Evolutionary conservation across 148 eudicot species (phyloP).

Genomic region (Silene latifolia): DNA sequence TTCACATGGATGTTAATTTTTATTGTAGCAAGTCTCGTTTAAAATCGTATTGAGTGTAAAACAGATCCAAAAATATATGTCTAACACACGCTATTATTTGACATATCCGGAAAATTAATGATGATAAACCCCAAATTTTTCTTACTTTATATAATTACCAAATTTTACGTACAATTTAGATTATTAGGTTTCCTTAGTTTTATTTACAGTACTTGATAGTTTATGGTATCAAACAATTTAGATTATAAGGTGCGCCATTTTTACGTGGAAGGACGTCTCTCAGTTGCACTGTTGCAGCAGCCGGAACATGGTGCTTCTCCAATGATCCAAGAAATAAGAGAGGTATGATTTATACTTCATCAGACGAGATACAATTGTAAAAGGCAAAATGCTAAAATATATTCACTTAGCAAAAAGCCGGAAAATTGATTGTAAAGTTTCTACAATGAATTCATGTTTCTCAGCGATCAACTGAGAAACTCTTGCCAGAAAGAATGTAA

Average conservation of each 20-base stretch:
- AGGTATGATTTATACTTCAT: background rate
- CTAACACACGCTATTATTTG: no score
- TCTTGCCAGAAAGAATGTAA: constrained; percentile 19
- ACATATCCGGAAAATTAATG: no score
- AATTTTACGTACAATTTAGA: no score
- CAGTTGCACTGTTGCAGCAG: background rate
- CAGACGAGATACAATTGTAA: constrained; percentile 6
- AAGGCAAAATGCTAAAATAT: background rate
- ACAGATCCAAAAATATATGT: no score
- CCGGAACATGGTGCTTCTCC: background rate
- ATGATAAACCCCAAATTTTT: no score
- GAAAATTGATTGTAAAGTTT: background rate
- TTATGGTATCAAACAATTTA: no score
- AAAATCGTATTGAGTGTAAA: no score
- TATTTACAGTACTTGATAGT: no score
- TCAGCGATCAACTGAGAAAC: constrained; percentile 15
- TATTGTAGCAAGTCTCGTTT: background rate
- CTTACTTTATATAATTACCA: no score
- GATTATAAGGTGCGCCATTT: no score
- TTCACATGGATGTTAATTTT: background rate
- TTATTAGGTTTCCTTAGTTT: no score
- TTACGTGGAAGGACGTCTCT: no score
- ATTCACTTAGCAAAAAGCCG: constrained; percentile 8
- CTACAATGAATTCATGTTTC: constrained; percentile 1
- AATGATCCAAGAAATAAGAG: background rate